phyloP scores from a whole-genome alignment of 2,329 filamentous ascomycete genomes.

The Tolypocladium ophioglossoides region DNA sequence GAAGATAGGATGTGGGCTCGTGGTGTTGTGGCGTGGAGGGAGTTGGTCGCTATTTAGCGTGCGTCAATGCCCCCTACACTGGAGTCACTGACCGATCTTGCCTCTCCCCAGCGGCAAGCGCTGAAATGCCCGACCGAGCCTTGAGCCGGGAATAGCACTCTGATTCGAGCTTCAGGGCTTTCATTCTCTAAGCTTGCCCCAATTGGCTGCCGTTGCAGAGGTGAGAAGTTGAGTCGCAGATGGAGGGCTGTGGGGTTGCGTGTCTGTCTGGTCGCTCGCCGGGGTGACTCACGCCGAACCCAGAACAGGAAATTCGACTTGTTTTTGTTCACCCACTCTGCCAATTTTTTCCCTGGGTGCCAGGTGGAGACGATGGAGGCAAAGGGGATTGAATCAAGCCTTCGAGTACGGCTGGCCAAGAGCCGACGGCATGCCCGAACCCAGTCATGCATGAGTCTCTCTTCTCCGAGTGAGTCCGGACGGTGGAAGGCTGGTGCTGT shows the following conservation, averaged over 20 bases:
- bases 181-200: too few species aligned
- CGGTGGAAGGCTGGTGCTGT: background rate
- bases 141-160: background rate
- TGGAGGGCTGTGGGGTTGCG: background rate
- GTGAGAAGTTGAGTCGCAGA: background rate
- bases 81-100: too few species aligned
- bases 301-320: background rate
- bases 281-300: slow-evolving; percentile 10
- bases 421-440: too few species aligned
- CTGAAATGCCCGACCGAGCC: background rate
- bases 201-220: background rate
- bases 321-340: too few species aligned
- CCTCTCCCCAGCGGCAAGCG: background rate
- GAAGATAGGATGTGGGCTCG: background rate
- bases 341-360: too few species aligned
- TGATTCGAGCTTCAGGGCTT: background rate
- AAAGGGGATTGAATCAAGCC: too few species aligned
- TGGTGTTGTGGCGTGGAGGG: background rate
- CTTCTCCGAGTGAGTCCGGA: too few species aligned
- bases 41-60: background rate
- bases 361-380: too few species aligned
- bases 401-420: too few species aligned
- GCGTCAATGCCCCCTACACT: background rate
- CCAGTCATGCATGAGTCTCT: too few species aligned
- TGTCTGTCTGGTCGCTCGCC: background rate